A percentile compares a stretch with the other conserved stretches of the same genome.
Conservation (phyloP, 306 rosid genomes). For the Lathyrus tuberosus region DNA sequence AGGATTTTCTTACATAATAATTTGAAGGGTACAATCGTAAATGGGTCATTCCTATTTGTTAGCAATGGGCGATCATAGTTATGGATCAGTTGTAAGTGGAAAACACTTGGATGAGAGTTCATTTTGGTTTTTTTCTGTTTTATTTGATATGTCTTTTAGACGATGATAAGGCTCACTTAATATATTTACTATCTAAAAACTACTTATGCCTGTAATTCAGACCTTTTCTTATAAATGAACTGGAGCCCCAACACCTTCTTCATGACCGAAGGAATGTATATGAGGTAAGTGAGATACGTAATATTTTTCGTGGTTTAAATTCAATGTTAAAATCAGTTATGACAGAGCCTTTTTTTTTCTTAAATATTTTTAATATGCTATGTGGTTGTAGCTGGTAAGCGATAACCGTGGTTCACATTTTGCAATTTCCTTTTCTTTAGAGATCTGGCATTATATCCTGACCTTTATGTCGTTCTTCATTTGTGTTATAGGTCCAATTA, state of each 20-base stretch:
- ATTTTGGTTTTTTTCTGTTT: neutral
- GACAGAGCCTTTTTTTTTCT: neutral
- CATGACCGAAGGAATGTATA: slow-evolving; percentile 95
- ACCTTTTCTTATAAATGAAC: slow-evolving; percentile 85
- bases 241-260: slow-evolving; percentile 96
- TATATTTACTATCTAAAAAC: slow-evolving; percentile 29
- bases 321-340: slow-evolving; percentile 5
- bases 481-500: slow-evolving; percentile 25
- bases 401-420: slow-evolving; percentile 22
- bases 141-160: neutral
- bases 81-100: neutral
- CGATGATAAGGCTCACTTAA: slow-evolving; percentile 8
- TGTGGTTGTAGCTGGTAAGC: slow-evolving; percentile 20
- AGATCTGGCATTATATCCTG: slow-evolving; percentile 12
- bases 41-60: neutral
- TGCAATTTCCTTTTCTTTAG: slow-evolving; percentile 17
- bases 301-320: slow-evolving; percentile 19
- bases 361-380: slow-evolving; percentile 23
- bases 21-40: neutral
- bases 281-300: slow-evolving; percentile 57
- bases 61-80: slow-evolving; percentile 4
- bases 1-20: neutral
- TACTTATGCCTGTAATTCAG: slow-evolving; percentile 59
- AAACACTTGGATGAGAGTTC: neutral
- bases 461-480: slow-evolving; percentile 24